Evolutionary conservation across 2,329 filamentous ascomycete genomes (phyloP).

Genomic region (Corniculantispora saksenae): DNA sequence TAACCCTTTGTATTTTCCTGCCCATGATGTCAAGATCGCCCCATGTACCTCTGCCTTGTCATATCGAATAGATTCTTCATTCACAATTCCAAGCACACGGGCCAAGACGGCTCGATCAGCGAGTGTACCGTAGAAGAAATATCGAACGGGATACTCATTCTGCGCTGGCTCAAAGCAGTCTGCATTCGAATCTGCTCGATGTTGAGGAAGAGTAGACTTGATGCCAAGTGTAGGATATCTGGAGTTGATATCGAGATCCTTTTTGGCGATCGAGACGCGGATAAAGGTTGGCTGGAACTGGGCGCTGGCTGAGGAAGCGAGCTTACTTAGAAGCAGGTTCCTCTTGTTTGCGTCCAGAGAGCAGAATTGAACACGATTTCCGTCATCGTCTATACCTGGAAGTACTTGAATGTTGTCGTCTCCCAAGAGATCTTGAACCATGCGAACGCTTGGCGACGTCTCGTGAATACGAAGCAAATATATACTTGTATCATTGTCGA

Average conservation of each 20-base stretch:
- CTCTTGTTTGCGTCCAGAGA: neutral
- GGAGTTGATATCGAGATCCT: constrained; percentile 18
- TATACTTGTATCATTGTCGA: constrained; percentile 1
- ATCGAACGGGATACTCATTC: too few relatives aligned
- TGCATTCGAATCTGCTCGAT: constrained; percentile 25
- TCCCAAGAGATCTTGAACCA: neutral
- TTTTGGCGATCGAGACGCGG: constrained; percentile 19
- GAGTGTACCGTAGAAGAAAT: too few relatives aligned
- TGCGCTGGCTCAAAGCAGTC: constrained; percentile 23
- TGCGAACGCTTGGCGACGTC: neutral
- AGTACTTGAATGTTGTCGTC: neutral
- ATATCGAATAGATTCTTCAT: too few relatives aligned
- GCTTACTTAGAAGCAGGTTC: neutral
- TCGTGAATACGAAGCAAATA: neutral
- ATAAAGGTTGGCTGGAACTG: constrained; percentile 18
- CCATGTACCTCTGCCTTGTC: too few relatives aligned
- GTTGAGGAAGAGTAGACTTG: constrained; percentile 24
- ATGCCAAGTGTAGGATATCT: constrained; percentile 23
- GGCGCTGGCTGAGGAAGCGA: neutral
- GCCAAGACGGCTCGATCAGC: too few relatives aligned
- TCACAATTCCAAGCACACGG: too few relatives aligned
- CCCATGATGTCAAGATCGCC: too few relatives aligned
- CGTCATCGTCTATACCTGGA: neutral
- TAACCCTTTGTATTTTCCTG: too few relatives aligned
- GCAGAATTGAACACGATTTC: neutral